These are phyloP conservation scores for Roridomyces roridus DNA, from an alignment of 768 basidiomycete genomes.

Conservation along the genomic window DNA sequence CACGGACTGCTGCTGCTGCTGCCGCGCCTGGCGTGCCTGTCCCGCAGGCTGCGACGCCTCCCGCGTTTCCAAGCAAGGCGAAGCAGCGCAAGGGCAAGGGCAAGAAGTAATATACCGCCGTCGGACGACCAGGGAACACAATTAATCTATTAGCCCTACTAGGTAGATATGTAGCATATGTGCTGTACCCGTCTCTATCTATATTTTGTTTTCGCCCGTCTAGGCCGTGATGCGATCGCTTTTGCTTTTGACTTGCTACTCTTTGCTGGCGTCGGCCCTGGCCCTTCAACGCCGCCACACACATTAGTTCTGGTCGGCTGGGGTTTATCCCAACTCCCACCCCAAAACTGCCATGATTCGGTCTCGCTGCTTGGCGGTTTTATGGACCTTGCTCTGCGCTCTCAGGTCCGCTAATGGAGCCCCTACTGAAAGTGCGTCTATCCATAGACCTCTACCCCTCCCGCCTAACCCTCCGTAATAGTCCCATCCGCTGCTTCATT, in stretches of 20 bases:
- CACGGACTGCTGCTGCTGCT: slow-evolving; percentile 4
- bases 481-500: slow-evolving; percentile 85
- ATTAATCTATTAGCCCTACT: too few species aligned
- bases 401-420: slow-evolving; percentile 31
- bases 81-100: slow-evolving; percentile 39
- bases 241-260: background rate
- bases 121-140: too few species aligned
- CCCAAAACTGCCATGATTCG: slow-evolving; percentile 22
- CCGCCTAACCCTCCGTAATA: slow-evolving; percentile 32
- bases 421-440: slow-evolving; percentile 48
- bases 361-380: slow-evolving; percentile 19
- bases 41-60: slow-evolving; percentile 4
- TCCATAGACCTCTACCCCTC: background rate
- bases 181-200: too few species aligned
- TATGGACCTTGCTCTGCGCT: slow-evolving; percentile 13
- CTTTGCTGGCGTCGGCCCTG: background rate
- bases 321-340: too few species aligned
- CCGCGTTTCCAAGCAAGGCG: slow-evolving; percentile 27
- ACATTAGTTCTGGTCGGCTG: background rate
- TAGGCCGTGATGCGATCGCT: too few species aligned
- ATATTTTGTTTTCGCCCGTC: too few species aligned
- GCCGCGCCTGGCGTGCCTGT: background rate
- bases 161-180: too few species aligned
- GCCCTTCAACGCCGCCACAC: background rate
- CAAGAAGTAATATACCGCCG: slow-evolving; percentile 27